Evolutionary conservation across 352 stramenopile species (phyloP).

Genomic region (Detonula confervacea): DNA sequence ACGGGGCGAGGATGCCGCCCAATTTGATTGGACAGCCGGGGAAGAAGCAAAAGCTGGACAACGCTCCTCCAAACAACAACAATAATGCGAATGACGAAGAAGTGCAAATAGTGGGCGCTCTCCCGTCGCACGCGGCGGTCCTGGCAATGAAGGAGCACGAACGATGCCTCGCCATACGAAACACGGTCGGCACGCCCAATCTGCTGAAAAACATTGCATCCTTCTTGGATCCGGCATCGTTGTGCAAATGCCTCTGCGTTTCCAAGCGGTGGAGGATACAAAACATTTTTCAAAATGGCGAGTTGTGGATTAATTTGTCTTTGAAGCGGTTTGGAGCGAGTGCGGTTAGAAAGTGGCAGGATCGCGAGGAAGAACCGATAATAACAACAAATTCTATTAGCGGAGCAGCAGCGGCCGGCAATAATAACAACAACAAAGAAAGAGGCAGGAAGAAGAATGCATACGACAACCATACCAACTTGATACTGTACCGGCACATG

Average conservation of each 20-base stretch:
- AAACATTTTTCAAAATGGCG: slow-evolving; percentile 61
- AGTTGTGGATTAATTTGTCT: slow-evolving; percentile 67
- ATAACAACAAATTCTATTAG: no score
- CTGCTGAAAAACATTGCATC: slow-evolving; percentile 48
- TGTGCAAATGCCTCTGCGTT: slow-evolving; percentile 59
- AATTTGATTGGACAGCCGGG: background rate
- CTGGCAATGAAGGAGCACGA: slow-evolving; percentile 17
- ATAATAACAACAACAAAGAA: no score
- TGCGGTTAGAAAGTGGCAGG: slow-evolving; percentile 74
- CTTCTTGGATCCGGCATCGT: slow-evolving; percentile 68
- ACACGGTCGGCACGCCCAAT: slow-evolving; percentile 24
- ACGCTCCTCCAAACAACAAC: slow-evolving; percentile 15
- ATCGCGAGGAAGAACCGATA: no score
- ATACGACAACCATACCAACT: slow-evolving; percentile 7
- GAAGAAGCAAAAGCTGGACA: slow-evolving; percentile 28
- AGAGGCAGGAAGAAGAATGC: slow-evolving; percentile 49
- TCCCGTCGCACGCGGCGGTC: no score
- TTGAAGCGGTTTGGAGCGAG: slow-evolving; percentile 70
- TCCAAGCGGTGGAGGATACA: slow-evolving; percentile 55
- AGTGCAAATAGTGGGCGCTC: no score
- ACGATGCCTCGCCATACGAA: slow-evolving; percentile 1
- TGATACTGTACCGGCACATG: slow-evolving; percentile 73
- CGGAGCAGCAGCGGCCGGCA: no score
- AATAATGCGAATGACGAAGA: background rate
- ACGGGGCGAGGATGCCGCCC: background rate